These are phyloP conservation scores for Lotus japonicus DNA, from an alignment of 306 rosid species.

Conservation along the genomic window DNA sequence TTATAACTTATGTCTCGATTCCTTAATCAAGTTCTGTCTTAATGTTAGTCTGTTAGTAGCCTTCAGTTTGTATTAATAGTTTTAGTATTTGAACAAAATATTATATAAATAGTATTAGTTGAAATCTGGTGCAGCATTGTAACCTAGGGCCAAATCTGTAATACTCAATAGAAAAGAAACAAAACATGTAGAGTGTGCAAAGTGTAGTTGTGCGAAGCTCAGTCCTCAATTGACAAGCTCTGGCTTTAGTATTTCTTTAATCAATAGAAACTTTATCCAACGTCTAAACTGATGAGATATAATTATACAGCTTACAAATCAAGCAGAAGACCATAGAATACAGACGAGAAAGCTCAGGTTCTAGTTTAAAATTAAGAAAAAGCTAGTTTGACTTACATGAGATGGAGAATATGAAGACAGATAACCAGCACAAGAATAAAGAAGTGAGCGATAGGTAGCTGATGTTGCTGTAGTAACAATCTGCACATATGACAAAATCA, in stretches of 20 bases:
- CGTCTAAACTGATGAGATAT: not conserved
- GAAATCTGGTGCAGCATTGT: too few species aligned
- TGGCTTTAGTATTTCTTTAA: not conserved
- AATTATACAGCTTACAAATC: not conserved
- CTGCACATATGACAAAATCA: constrained; percentile 45
- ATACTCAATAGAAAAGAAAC: too few species aligned
- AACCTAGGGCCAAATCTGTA: too few species aligned
- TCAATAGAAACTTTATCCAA: constrained; percentile 3
- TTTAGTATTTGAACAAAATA: too few species aligned
- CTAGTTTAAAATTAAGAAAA: constrained; percentile 8
- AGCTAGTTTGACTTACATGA: constrained; percentile 53
- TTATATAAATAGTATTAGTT: too few species aligned
- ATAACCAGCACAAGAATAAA: constrained; percentile 86
- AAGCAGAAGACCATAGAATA: not conserved
- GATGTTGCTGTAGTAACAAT: constrained; percentile 64
- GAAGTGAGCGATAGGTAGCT: constrained; percentile 58
- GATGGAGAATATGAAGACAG: constrained; percentile 83
- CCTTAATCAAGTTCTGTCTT: too few species aligned
- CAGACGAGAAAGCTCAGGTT: not conserved
- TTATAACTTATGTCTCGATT: too few species aligned
- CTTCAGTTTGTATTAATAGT: too few species aligned
- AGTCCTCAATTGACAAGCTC: too few species aligned
- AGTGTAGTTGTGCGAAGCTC: too few species aligned
- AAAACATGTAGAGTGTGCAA: too few species aligned
- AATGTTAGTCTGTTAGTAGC: too few species aligned